Conservation (phyloP, 257 asterid genomes). For the Primulina eburnea region DNA sequence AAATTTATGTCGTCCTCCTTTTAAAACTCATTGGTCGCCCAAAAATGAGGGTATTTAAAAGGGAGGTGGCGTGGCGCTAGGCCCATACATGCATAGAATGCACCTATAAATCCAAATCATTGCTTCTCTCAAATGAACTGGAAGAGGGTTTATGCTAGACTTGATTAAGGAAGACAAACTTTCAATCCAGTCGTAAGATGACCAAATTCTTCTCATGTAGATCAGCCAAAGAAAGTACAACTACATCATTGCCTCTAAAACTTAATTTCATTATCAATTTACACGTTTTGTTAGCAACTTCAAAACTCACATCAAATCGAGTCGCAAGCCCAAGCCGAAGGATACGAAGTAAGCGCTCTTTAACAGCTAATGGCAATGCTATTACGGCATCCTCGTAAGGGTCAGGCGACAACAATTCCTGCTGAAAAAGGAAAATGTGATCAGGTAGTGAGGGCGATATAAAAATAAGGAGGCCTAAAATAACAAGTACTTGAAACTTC, state of each 20-base stretch:
- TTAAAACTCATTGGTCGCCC: background rate
- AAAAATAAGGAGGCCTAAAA: conserved; percentile 1
- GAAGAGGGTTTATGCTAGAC: background rate
- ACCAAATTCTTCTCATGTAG: background rate
- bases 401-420: conserved; percentile 55
- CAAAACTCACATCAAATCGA: conserved; percentile 73
- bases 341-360: conserved; percentile 85
- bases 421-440: conserved; percentile 22
- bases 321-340: conserved; percentile 86
- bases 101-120: conserved; percentile 2
- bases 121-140: conserved; percentile 1
- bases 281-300: conserved; percentile 13
- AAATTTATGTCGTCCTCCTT: background rate
- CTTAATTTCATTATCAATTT: conserved; percentile 23
- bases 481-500: too few species aligned
- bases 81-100: conserved; percentile 17
- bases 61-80: background rate
- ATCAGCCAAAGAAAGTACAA: background rate
- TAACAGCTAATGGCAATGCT: conserved; percentile 67
- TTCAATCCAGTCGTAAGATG: background rate
- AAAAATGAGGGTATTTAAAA: background rate
- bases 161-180: background rate
- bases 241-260: conserved; percentile 1
- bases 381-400: conserved; percentile 83
- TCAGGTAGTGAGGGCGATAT: conserved; percentile 11